Evolutionary conservation across 805 yeast genomes (phyloP), one percentile per base, ranked within the genome.

Genomic region (Lipomyces chichibuensis): DNA sequence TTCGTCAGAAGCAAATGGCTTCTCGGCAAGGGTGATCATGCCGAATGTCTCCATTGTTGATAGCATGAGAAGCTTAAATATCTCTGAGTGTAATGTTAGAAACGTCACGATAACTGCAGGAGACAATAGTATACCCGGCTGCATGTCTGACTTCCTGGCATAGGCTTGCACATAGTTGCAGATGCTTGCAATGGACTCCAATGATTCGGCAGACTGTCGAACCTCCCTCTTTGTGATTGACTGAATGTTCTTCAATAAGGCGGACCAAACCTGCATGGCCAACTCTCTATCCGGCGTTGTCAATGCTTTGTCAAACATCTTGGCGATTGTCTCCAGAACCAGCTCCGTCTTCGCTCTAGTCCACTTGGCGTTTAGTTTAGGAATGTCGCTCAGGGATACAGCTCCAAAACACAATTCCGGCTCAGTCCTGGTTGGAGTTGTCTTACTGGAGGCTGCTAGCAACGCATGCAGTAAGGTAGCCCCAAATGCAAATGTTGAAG

Each of bases 351-450:
- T 37, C 9, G 66, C 46, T 6, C 71, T 60, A 6, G 66, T 27
- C 71, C 71, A 67, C 29, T 62, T 62, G 9, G 71, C 59, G 33
- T 59, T 63, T 56, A 67, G 57, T 25, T 46, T 49, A 8, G 70
- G 69, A 20, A 67, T 51, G 43, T 65, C 66, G 17, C 20, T 27
- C 33, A 54, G 32, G 6, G 25, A n/a, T 1, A 57, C 51, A 6
- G 1, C 17, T 14, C 53, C 55, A 59, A 65, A 67, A 43, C 69
- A 64, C 11, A 67, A 9, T 14, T 67, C 71, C 7, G 39, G 53
- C 25, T 61, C 63, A 7, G 56, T n/a, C 37, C 57, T 64, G 8
- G 27, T 23, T 17, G 29, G 53, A 29, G 14, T 25, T 14, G 63
- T 4, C 51, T 59, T 62, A 9, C 23, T 64, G 37, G 33, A 23